phyloP scores from a whole-genome alignment of 108 stramenopile genomes.

The Fragilaria crotonensis region DNA sequence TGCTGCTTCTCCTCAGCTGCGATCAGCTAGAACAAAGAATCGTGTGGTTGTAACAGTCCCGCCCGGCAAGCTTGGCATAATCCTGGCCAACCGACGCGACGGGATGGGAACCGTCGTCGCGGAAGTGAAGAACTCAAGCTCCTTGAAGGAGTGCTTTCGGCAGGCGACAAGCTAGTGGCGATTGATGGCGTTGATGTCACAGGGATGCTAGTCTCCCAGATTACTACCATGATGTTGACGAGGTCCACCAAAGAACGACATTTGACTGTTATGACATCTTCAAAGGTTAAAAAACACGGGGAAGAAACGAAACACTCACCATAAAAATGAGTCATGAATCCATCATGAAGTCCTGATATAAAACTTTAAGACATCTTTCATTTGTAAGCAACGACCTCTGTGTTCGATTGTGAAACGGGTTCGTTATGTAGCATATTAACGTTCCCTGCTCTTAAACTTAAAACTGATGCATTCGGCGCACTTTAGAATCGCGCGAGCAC shows the following conservation, averaged over 20 bases:
- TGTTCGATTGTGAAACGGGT: too few relatives aligned
- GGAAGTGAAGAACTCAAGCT: constrained; percentile 22
- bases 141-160: constrained; percentile 21
- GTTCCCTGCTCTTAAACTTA: too few relatives aligned
- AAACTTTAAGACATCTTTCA: too few relatives aligned
- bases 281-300: constrained; percentile 1
- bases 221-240: constrained; percentile 47
- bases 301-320: too few relatives aligned
- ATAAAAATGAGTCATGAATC: too few relatives aligned
- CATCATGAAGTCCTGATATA: too few relatives aligned
- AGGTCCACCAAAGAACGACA: constrained; percentile 32
- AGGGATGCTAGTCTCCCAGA: constrained; percentile 46
- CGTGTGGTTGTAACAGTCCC: constrained; percentile 30
- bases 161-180: constrained; percentile 37
- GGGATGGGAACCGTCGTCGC: constrained; percentile 38
- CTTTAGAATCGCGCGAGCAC: too few relatives aligned
- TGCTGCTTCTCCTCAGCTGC: neutral
- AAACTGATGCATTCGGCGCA: too few relatives aligned
- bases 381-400: too few relatives aligned
- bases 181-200: constrained; percentile 55
- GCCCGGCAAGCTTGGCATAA: constrained; percentile 64
- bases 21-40: neutral
- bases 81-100: constrained; percentile 52
- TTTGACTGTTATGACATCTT: constrained; percentile 34
- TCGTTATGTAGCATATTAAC: too few relatives aligned